These are phyloP conservation scores for Xylaria sp. DNA, from an alignment of 2,329 filamentous ascomycete genomes.

Conservation along the genomic window DNA sequence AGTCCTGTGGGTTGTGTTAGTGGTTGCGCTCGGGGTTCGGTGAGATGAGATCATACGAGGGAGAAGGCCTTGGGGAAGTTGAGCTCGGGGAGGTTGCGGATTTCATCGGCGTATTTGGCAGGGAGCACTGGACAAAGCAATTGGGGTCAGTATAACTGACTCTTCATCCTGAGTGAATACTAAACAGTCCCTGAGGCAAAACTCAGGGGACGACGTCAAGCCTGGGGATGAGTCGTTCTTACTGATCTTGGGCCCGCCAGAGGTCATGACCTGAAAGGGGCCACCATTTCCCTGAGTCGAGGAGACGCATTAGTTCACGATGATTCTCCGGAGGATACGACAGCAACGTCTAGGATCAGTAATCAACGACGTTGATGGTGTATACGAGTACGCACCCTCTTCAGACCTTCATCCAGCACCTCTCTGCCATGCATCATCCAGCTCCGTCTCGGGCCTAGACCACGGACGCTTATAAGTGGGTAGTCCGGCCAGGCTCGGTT, in stretches of 20 bases:
- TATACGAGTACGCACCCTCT: conserved; percentile 21
- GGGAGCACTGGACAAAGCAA: conserved; percentile 23
- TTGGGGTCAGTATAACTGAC: neutral
- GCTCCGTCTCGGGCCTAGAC: conserved; percentile 27
- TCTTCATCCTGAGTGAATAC: neutral
- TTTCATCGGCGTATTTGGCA: conserved; percentile 32
- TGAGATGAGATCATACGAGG: conserved; percentile 24
- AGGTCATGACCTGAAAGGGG: conserved; percentile 32
- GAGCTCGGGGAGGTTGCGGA: conserved; percentile 32
- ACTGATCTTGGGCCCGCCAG: conserved; percentile 31
- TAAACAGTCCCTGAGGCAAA: neutral
- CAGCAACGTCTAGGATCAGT: too few species aligned
- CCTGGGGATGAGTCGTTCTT: neutral
- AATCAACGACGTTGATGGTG: too few species aligned
- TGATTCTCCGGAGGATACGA: neutral
- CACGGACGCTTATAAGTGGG: conserved; percentile 27
- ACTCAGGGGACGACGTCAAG: neutral
- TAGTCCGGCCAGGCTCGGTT: conserved; percentile 27
- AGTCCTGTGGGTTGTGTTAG: conserved; percentile 27
- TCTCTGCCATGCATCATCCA: conserved; percentile 27
- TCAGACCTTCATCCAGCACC: conserved; percentile 24
- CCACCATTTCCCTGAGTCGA: conserved; percentile 25
- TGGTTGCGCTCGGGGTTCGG: neutral
- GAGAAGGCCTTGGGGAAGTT: conserved; percentile 33
- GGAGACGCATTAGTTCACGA: conserved; percentile 2